Base-by-base conservation (phyloP, 2,329 filamentous ascomycete species). In the Paracamarosporium sp. region DNA sequence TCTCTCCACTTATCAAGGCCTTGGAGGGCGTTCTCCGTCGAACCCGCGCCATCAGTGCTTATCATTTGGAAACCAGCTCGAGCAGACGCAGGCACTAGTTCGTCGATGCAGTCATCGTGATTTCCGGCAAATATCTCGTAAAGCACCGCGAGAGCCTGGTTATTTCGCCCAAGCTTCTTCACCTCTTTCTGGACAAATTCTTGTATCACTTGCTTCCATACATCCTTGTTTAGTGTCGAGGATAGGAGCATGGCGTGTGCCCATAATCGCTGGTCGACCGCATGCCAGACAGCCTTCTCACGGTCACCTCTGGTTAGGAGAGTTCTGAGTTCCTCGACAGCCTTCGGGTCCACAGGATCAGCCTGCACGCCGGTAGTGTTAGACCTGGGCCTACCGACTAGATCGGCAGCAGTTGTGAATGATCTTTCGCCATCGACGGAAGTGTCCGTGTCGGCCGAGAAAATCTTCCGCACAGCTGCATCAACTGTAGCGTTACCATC, bases 111-210 rank as follows among this genome's bases (percentile, higher is more conserved):
- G 67, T 99, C 95, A 63, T 97, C 93, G 56, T 90, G 87, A 71
- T 97, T 99, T 0, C 95, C 94, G 24, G 93, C 95, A 59, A 99
- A 89, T 0, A 98, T 88, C 71, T 96, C 92, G 75, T 99, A 99
- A 3, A 99, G 80, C 0, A 94, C 92, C 28, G 94, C 93, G 44
- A 99, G 82, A 1, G 94, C 91, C 75, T 97, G 91, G 52, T 93
- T 93, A 66, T 90, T 91, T 53, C 89, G 87, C 2, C 91, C 88
- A 3, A 89, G 81, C 51, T 89, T 89, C 73, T 95, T 96, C 54
- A 99, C 92, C 75, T 99, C 95, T 69, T 96, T 93, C 65, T 93
- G 90, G 17, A 99, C 90, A 70, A 99, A 99, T 70, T 99, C 95
- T 69, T 96, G 93, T 0, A 93, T 88, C 25, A 99, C 93, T 72